Conservation (phyloP, 495 filamentous ascomycete species). For the Aspergillus panamensis region DNA sequence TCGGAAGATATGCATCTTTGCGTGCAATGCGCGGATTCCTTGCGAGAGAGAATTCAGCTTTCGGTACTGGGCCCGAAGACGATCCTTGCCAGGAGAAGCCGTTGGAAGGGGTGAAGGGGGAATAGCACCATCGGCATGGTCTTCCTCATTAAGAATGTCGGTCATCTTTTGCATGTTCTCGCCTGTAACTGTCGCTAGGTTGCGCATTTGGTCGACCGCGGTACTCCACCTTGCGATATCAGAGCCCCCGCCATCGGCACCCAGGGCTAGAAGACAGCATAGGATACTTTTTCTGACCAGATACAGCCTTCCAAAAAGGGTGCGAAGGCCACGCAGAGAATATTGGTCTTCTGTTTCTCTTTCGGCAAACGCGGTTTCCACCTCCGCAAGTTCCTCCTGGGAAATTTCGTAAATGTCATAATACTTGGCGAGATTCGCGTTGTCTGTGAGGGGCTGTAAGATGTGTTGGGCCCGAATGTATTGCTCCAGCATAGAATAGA, state of each 20-base stretch:
- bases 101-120: slow-evolving; percentile 65
- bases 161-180: slow-evolving; percentile 56
- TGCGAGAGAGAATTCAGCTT: slow-evolving; percentile 84
- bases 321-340: slow-evolving; percentile 74
- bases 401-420: slow-evolving; percentile 90
- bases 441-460: slow-evolving; percentile 69
- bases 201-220: slow-evolving; percentile 71
- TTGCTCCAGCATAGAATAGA: slow-evolving; percentile 64
- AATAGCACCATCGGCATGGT: slow-evolving; percentile 60
- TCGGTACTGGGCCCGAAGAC: slow-evolving; percentile 76
- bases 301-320: slow-evolving; percentile 73
- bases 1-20: slow-evolving; percentile 87
- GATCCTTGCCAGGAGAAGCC: slow-evolving; percentile 70
- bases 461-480: slow-evolving; percentile 63
- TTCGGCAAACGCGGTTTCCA: slow-evolving; percentile 57
- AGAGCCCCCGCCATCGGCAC: slow-evolving; percentile 75
- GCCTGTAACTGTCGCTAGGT: slow-evolving; percentile 54
- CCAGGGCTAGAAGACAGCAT: slow-evolving; percentile 80
- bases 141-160: slow-evolving; percentile 73
- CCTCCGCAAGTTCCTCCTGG: slow-evolving; percentile 68
- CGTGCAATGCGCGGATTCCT: slow-evolving; percentile 87
- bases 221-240: slow-evolving; percentile 79
- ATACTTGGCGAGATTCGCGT: slow-evolving; percentile 80
- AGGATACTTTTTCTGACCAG: slow-evolving; percentile 77
- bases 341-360: slow-evolving; percentile 68